Evolutionary conservation across 2,329 filamentous ascomycete species (phyloP).

Genomic region (Venturia carpophila): DNA sequence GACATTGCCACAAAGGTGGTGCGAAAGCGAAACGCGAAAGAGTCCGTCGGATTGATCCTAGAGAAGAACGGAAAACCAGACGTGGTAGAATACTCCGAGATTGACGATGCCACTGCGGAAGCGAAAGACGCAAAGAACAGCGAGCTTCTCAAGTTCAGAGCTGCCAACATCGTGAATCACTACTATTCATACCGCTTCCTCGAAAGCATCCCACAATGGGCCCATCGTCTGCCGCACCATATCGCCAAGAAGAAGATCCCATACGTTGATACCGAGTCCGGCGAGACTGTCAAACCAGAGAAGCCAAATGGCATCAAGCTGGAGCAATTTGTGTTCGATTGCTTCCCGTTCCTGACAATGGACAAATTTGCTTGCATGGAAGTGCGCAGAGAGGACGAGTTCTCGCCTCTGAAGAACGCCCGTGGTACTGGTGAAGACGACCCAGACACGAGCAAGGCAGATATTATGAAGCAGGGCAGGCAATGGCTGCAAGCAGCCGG

Average conservation of each 20-base stretch:
- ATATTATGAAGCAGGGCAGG: constrained; percentile 84
- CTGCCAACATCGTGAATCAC: constrained; percentile 99
- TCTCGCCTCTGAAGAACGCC: constrained; percentile 92
- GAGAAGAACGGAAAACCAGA: constrained; percentile 94
- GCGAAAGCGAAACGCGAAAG: constrained; percentile 91
- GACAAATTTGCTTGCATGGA: constrained; percentile 92
- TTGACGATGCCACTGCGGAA: constrained; percentile 80
- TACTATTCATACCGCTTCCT: constrained; percentile 96
- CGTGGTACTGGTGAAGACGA: constrained; percentile 83
- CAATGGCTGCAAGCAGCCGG: constrained; percentile 79
- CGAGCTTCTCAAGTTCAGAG: constrained; percentile 84
- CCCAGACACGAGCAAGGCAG: constrained; percentile 80
- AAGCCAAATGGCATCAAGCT: constrained; percentile 98
- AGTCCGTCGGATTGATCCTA: constrained; percentile 90
- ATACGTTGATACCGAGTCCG: constrained; percentile 65
- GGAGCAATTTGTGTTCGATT: constrained; percentile 98
- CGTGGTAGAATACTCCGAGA: constrained; percentile 98
- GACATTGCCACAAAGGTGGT: constrained; percentile 99
- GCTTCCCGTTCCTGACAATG: constrained; percentile 81
- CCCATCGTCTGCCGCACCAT: constrained; percentile 82
- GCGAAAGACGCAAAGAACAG: constrained; percentile 75
- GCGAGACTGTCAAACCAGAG: constrained; percentile 78
- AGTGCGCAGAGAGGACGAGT: constrained; percentile 94
- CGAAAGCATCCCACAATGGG: constrained; percentile 81
- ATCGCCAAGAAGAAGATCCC: constrained; percentile 98